Percentiles rank a stretch among this genome's conserved stretches.
These are phyloP conservation scores for Raffaelea arxii DNA, from an alignment of 2,329 filamentous ascomycete genomes.

Conservation along the genomic window DNA sequence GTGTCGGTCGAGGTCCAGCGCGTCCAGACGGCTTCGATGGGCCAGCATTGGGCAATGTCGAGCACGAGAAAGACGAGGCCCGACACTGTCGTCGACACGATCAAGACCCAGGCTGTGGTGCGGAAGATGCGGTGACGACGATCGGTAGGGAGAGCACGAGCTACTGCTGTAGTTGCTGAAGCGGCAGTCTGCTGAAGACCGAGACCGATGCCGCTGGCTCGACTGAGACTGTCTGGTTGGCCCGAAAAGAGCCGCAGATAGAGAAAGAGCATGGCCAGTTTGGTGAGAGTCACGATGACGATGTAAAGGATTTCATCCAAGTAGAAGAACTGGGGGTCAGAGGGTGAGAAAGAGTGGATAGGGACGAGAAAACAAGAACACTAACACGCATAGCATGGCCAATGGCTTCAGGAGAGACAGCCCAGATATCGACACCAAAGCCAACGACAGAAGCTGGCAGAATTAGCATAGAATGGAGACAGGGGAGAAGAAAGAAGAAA, in stretches of 20 bases:
- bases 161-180: too few relatives aligned
- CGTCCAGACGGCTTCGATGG: slow-evolving; percentile 22
- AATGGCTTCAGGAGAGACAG: slow-evolving; percentile 17
- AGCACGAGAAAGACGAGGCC: slow-evolving; percentile 20
- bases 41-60: slow-evolving; percentile 26
- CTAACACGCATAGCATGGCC: slow-evolving; percentile 21
- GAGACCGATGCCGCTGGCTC: slow-evolving; percentile 6
- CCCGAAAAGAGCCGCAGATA: slow-evolving; percentile 22
- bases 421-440: slow-evolving; percentile 30
- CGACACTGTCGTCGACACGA: slow-evolving; percentile 17
- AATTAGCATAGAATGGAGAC: background rate
- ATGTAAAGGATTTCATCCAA: slow-evolving; percentile 24
- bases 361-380: background rate
- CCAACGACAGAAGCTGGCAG: slow-evolving; percentile 16
- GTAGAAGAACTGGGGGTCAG: slow-evolving; percentile 21
- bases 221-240: too few relatives aligned
- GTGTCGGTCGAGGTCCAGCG: background rate
- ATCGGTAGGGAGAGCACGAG: background rate
- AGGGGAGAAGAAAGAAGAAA: background rate
- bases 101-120: slow-evolving; percentile 13
- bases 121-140: slow-evolving; percentile 21
- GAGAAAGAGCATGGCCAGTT: slow-evolving; percentile 22
- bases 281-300: slow-evolving; percentile 18
- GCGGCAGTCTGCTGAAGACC: background rate
- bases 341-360: background rate